A percentile compares a stretch with the other conserved stretches of the same genome.
Evolutionary conservation across 257 asterid species (phyloP).

Genomic region (Primulina eburnea): DNA sequence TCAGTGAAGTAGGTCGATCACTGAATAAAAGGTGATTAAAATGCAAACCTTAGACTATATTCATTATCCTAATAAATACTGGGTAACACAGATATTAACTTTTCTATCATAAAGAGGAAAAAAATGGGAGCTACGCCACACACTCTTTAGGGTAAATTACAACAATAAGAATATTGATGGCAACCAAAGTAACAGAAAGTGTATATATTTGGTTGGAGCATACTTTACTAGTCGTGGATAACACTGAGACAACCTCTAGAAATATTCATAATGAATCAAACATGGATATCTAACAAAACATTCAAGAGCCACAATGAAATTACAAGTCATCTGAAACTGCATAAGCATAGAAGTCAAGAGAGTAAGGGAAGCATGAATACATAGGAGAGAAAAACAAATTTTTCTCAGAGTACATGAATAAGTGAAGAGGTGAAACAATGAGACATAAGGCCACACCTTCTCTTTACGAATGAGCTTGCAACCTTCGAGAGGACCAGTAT

Average conservation of each 20-base stretch:
- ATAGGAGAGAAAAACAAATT: slow-evolving; percentile 1
- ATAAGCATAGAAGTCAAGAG: background rate
- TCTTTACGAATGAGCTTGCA: slow-evolving; percentile 90
- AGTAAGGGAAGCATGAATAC: slow-evolving; percentile 3
- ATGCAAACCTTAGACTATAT: background rate
- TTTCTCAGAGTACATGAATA: background rate
- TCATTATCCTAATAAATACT: slow-evolving; percentile 4
- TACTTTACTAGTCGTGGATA: slow-evolving; percentile 1
- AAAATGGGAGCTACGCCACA: background rate
- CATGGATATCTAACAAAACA: background rate
- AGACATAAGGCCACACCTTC: slow-evolving; percentile 42
- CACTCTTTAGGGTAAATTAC: background rate
- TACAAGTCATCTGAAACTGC: slow-evolving; percentile 2
- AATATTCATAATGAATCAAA: slow-evolving; percentile 6
- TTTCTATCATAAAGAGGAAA: no score
- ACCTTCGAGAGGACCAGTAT: slow-evolving; percentile 76
- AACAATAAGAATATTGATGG: background rate
- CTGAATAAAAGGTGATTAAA: background rate
- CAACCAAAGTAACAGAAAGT: background rate
- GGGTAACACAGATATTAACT: background rate
- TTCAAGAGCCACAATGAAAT: background rate
- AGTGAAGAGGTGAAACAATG: background rate
- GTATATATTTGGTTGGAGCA: background rate
- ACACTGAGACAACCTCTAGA: background rate
- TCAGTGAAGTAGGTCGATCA: background rate